Evolutionary conservation across 345 rosid genomes (phyloP).

Genomic region (Rhodamnia argentea): DNA sequence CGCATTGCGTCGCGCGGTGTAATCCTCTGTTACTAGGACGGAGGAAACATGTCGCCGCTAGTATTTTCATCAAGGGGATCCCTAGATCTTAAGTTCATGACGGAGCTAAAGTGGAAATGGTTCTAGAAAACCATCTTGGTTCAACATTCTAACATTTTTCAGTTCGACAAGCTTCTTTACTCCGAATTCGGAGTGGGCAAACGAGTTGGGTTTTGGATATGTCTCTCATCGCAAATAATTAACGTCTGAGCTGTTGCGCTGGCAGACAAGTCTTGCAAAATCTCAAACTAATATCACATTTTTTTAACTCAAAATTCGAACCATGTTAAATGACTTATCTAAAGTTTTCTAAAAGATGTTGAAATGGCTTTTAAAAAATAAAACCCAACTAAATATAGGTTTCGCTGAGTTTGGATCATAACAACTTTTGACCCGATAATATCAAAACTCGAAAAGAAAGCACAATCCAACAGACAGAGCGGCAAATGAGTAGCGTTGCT

Average conservation of each 20-base stretch:
- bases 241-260: fast-evolving
- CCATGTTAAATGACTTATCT: neutral
- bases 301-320: neutral
- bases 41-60: neutral
- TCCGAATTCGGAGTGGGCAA: neutral
- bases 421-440: neutral
- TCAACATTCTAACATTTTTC: no score
- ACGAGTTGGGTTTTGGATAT: neutral
- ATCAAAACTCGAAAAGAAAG: neutral
- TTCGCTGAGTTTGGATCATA: neutral
- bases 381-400: neutral
- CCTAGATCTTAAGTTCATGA: neutral
- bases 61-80: neutral
- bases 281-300: neutral
- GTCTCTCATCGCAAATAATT: neutral
- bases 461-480: neutral
- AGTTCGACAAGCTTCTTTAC: neutral
- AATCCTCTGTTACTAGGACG: neutral
- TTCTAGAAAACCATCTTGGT: no score
- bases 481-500: fast-evolving
- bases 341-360: neutral
- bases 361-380: neutral
- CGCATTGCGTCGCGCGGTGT: neutral
- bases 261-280: neutral
- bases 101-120: neutral